Evolutionary conservation across 2,329 filamentous ascomycete species (phyloP).

Genomic region (Hypoxylon sp.): DNA sequence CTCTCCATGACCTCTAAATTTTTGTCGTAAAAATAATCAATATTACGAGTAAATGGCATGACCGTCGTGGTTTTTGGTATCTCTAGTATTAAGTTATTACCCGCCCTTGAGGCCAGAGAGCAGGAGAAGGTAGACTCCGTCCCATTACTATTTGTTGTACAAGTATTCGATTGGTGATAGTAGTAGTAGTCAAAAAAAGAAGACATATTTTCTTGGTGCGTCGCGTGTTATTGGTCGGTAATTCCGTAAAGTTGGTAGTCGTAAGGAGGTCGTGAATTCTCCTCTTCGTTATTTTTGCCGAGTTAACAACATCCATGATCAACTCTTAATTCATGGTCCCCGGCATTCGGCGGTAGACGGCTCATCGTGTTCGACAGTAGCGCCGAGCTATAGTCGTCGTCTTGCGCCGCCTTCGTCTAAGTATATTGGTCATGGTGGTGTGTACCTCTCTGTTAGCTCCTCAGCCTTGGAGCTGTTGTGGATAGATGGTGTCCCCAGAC

Average conservation of each 20-base stretch:
- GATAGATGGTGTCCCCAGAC: conserved; percentile 64
- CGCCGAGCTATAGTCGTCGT: conserved; percentile 20
- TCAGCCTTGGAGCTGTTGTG: conserved; percentile 58
- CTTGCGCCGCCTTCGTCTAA: conserved; percentile 28
- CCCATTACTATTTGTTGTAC: conserved; percentile 52
- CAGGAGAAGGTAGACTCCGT: conserved; percentile 37
- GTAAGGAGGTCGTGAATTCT: conserved; percentile 25
- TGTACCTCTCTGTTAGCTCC: conserved; percentile 39
- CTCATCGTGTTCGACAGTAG: conserved; percentile 15
- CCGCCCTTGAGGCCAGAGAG: conserved; percentile 39
- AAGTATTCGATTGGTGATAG: conserved; percentile 40
- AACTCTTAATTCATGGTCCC: conserved; percentile 17
- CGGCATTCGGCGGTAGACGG: conserved; percentile 18
- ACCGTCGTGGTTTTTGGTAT: conserved; percentile 50
- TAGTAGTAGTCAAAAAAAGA: conserved; percentile 39
- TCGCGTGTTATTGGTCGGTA: conserved; percentile 30
- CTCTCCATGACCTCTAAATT: conserved; percentile 49
- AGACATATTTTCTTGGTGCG: conserved; percentile 43
- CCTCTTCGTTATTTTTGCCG: conserved; percentile 26
- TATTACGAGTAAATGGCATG: conserved; percentile 46
- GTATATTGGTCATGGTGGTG: conserved; percentile 26
- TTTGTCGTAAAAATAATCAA: conserved; percentile 49
- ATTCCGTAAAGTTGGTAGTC: conserved; percentile 35
- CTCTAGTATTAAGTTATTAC: conserved; percentile 49
- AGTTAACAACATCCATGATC: conserved; percentile 25